Conservation (phyloP, 768 basidiomycete species). For the Leccinum truebloodii region DNA sequence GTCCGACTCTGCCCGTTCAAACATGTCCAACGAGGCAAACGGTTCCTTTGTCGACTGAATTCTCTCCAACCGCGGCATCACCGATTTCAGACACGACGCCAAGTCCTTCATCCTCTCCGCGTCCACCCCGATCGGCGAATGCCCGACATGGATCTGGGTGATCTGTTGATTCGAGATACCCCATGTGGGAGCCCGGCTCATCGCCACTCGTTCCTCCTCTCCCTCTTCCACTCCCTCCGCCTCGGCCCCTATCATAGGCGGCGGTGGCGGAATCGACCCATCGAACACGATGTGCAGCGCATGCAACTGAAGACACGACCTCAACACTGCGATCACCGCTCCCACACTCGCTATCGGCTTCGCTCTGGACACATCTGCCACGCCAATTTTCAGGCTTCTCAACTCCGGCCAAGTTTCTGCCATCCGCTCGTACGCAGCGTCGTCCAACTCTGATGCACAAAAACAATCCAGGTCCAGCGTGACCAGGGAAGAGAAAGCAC, state of each 20-base stretch:
- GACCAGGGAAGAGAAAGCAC: constrained; percentile 8
- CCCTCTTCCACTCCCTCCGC: background rate
- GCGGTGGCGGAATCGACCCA: constrained; percentile 10
- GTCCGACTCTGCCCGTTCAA: background rate
- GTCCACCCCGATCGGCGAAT: constrained; percentile 13
- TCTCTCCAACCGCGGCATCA: constrained; percentile 13
- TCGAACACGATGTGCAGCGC: constrained; percentile 19
- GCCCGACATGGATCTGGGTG: constrained; percentile 15
- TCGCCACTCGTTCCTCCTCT: background rate
- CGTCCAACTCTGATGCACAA: constrained; percentile 9
- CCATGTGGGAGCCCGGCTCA: background rate
- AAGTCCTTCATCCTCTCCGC: background rate
- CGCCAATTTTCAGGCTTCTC: constrained; percentile 14
- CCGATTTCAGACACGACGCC: constrained; percentile 10
- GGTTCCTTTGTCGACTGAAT: background rate
- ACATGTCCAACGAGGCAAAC: background rate
- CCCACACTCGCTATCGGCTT: constrained; percentile 14
- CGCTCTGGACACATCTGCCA: background rate
- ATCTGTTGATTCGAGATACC: constrained; percentile 9
- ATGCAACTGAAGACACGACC: constrained; percentile 11
- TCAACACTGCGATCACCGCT: constrained; percentile 17
- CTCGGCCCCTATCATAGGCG: background rate
- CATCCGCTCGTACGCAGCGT: constrained; percentile 9
- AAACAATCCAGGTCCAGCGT: constrained; percentile 16
- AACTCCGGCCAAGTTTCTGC: constrained; percentile 14